Evolutionary conservation across 768 basidiomycete genomes (phyloP), one percentile per base, ranked within the genome.

Genomic region (Termitomyces sp.): DNA sequence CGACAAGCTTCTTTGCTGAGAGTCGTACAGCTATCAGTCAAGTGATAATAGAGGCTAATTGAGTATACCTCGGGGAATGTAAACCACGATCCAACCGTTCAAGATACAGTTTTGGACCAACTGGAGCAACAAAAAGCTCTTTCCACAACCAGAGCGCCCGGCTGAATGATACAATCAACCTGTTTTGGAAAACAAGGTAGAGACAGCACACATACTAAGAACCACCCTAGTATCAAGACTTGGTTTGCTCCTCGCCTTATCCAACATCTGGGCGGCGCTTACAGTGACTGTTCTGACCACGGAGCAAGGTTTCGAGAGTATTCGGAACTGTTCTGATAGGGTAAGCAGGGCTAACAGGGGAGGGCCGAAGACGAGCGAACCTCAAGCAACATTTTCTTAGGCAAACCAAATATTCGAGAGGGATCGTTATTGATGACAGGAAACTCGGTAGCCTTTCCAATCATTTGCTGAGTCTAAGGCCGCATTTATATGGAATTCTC

Each of bases 41-140:
- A 10, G 38, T 40, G 25, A 34, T 12, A 36, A 3, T 1, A 29
- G 11, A 47, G 4, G 10, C 34, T 9, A 37, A 29, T 29, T 6
- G 47, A 17, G 20, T 40, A 31, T 37, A 91, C 92, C 85, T 74
- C 88, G 80, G 3, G 95, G 93, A 31, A 94, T 82, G 70, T 95
- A 97, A 17, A 96, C 72, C 17, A 94, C 91, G 25, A 96, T 81
- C 91, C 92, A 95, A 32, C 83, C 81, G 25, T 83, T 80, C 2
- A 80, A 72, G 10, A 81, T 66, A 38, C 86, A 87, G 63, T 92
- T 86, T 43, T 89, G 80, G 0, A 91, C 85, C 0, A 88, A 81
- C 71, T 97, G 94, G 9, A 95, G 76, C 36, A 96, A 73, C 9
- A 91, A 71, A 62, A 83, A 86, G 59, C 88, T 91, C 75, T 96